These are phyloP conservation scores for Cucurbita argyrosperma DNA, from an alignment of 306 rosid genomes.

Conservation along the genomic window DNA sequence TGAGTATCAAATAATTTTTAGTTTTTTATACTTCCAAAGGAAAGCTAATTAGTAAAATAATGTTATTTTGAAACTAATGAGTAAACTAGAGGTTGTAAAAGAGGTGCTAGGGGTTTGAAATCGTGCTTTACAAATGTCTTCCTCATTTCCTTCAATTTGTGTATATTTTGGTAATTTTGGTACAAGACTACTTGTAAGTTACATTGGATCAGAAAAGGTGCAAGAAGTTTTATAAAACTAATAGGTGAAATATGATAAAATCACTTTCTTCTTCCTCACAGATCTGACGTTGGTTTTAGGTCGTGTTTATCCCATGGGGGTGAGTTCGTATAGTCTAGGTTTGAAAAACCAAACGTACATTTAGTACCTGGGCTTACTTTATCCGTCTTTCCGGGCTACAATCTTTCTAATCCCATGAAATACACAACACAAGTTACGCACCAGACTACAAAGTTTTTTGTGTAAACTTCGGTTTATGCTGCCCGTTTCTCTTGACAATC, in stretches of 20 bases:
- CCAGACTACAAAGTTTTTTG: neutral
- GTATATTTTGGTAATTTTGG: neutral
- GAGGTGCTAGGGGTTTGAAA: neutral
- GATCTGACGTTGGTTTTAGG: neutral
- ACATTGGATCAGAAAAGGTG: neutral
- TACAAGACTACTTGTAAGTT: neutral
- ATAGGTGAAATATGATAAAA: neutral
- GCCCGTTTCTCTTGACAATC: neutral
- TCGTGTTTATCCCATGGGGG: neutral
- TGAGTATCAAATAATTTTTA: neutral
- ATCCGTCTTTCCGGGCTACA: neutral
- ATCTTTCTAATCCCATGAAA: neutral
- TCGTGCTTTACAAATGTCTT: neutral
- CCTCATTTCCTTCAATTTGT: neutral
- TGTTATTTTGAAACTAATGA: neutral
- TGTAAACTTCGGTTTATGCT: neutral
- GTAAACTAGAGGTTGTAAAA: neutral
- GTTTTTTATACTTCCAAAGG: neutral
- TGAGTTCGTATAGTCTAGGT: neutral
- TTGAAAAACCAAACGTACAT: neutral
- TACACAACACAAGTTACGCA: neutral
- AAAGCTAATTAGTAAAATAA: neutral
- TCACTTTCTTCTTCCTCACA: neutral
- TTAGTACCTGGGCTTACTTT: neutral
- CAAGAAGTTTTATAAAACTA: neutral